Evolutionary conservation across 495 filamentous ascomycete species (phyloP).

Genomic region (Podospora pseudocomata): DNA sequence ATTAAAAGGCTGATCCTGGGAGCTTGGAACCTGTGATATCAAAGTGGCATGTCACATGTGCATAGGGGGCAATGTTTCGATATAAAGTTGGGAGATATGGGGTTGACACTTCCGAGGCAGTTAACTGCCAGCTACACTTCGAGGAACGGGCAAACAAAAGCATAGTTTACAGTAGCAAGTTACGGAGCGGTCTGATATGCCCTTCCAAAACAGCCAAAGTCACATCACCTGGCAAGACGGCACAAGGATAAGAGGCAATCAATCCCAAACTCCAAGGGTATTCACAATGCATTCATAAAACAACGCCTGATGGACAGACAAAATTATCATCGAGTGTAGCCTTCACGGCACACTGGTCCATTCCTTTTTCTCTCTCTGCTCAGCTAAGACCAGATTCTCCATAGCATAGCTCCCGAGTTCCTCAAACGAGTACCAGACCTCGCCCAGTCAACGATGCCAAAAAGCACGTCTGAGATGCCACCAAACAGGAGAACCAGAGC

Average conservation of each 20-base stretch:
- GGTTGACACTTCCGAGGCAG: too few species aligned
- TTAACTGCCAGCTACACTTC: too few species aligned
- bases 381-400: conserved; percentile 18
- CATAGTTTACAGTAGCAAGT: not conserved
- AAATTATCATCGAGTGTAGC: conserved; percentile 8
- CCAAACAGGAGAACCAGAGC: conserved; percentile 28
- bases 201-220: not conserved
- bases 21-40: not conserved
- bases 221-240: not conserved
- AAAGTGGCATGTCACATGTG: not conserved
- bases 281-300: conserved; percentile 15
- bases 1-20: too few species aligned
- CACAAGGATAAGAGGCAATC: conserved; percentile 3
- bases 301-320: conserved; percentile 6
- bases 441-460: conserved; percentile 16
- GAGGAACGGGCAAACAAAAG: not conserved
- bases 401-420: conserved; percentile 17
- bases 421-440: conserved; percentile 10
- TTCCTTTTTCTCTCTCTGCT: conserved; percentile 26
- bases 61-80: too few species aligned
- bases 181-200: too few species aligned
- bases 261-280: conserved; percentile 10
- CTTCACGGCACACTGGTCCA: conserved; percentile 23
- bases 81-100: too few species aligned
- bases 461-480: conserved; percentile 19